These are phyloP conservation scores for Epichloe aotearoae DNA, from an alignment of 2,329 filamentous ascomycete genomes.

Conservation along the genomic window DNA sequence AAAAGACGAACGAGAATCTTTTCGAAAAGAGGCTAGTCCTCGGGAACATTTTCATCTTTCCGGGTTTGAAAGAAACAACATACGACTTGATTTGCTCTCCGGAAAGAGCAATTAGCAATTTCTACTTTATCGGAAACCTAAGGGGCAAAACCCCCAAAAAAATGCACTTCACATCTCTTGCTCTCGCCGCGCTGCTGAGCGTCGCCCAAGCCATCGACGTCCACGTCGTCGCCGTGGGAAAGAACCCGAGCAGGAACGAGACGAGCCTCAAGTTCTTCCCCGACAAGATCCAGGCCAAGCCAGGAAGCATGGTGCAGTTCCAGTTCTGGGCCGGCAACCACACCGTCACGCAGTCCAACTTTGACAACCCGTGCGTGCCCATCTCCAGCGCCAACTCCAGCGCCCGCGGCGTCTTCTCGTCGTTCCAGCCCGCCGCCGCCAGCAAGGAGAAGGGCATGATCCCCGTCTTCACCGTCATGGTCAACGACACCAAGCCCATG, in stretches of 20 bases:
- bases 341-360: conserved; percentile 66
- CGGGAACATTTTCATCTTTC: too few relatives aligned
- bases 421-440: conserved; percentile 51
- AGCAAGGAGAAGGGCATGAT: conserved; percentile 34
- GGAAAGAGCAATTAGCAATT: conserved; percentile 2
- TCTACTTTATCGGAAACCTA: too few relatives aligned
- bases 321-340: conserved; percentile 59
- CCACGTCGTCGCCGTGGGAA: conserved; percentile 53
- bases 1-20: background rate
- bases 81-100: conserved; percentile 1
- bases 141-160: too few relatives aligned
- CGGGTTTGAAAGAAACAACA: too few relatives aligned
- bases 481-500: conserved; percentile 56
- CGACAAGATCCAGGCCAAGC: conserved; percentile 47
- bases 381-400: conserved; percentile 39
- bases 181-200: conserved; percentile 33
- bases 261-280: conserved; percentile 48
- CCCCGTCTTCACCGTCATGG: conserved; percentile 56
- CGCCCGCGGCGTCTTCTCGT: conserved; percentile 49
- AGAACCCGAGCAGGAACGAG: conserved; percentile 34
- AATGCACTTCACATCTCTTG: conserved; percentile 39
- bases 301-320: conserved; percentile 54
- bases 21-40: conserved; percentile 33
- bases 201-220: conserved; percentile 31
- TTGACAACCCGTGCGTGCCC: conserved; percentile 56